Evolutionary conservation across 164 flowering plant species (phyloP), one percentile per base, ranked within the genome.

Genomic region (Sedum album): DNA sequence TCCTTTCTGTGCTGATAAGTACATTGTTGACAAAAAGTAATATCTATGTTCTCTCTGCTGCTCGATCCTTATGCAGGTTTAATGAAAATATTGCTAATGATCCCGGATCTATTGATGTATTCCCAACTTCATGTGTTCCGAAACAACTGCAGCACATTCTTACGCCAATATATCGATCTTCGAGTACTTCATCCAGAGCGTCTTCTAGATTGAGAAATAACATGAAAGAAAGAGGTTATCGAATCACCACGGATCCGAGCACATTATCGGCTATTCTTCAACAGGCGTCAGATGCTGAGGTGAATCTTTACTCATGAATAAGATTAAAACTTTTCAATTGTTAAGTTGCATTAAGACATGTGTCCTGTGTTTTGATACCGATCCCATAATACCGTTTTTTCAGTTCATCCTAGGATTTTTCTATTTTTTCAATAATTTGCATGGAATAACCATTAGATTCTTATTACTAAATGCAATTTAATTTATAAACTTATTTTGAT

Each of bases 31-130:
- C 15, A 65, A 35, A 31, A 20, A 64, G 38, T 18, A 35, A 64
- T 64, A 2, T 21, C 11, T 8, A 9, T 36, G 0, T 31, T 64
- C 30, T 21, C 42, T 36, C 2, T 8, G 7, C 25, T n/a, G 51
- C 20, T 11, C 20, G 1, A 57, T 57, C 62, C 33, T 57, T 28
- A 20, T 55, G 70, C 82, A 94, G 99, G 86, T 94, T 84, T 77
- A 78, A 76, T 69, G 84, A 90, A 73, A 94, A 94, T 85, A 86
- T 91, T 73, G 63, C 71, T 60, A 73, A n/a, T 44, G 97, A 94
- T 71, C 88, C 96, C 65, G 97, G 99, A 57, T 82, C 38, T 78
- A 87, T 94, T 61, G 92, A 94, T 77, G 79, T 94, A 78, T 94
- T 82, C 81, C 97, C 97, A 28, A 80, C 82, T 25, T 83, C 93